Evolutionary conservation across 2,329 filamentous ascomycete species (phyloP).

Genomic region (Ophiosphaerella korrae): DNA sequence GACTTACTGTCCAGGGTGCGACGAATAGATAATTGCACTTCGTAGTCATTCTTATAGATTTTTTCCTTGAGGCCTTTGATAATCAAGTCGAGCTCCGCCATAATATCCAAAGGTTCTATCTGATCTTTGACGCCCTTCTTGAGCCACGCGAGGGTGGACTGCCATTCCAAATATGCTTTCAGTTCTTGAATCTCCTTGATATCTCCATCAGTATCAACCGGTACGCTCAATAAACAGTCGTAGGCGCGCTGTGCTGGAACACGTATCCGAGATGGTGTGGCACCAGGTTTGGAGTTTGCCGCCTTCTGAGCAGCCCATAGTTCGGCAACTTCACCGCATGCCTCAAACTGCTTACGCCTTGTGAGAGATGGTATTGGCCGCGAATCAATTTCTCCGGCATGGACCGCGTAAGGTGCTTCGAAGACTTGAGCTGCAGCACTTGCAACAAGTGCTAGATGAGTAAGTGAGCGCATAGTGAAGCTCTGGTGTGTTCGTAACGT

Average conservation of each 20-base stretch:
- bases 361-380: conserved; percentile 22
- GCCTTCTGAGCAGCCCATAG: background rate
- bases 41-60: conserved; percentile 36
- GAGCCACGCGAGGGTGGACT: conserved; percentile 38
- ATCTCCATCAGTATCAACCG: conserved; percentile 24
- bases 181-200: conserved; percentile 22
- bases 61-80: conserved; percentile 15
- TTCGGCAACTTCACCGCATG: background rate
- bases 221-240: conserved; percentile 28
- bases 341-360: background rate
- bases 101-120: conserved; percentile 30
- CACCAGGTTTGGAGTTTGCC: background rate
- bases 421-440: background rate
- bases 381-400: background rate
- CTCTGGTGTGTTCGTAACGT: background rate
- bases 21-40: conserved; percentile 35
- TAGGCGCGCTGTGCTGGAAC: conserved; percentile 16
- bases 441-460: background rate
- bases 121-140: conserved; percentile 29
- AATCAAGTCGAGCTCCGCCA: background rate
- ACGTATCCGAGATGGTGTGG: background rate
- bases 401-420: background rate
- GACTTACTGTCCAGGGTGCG: conserved; percentile 18
- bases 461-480: background rate
- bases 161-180: conserved; percentile 30